Percentiles rank a stretch among this genome's conserved stretches.
These are phyloP conservation scores for Ustilago sp. DNA, from an alignment of 1,284 basidiomycete genomes.

Conservation along the genomic window DNA sequence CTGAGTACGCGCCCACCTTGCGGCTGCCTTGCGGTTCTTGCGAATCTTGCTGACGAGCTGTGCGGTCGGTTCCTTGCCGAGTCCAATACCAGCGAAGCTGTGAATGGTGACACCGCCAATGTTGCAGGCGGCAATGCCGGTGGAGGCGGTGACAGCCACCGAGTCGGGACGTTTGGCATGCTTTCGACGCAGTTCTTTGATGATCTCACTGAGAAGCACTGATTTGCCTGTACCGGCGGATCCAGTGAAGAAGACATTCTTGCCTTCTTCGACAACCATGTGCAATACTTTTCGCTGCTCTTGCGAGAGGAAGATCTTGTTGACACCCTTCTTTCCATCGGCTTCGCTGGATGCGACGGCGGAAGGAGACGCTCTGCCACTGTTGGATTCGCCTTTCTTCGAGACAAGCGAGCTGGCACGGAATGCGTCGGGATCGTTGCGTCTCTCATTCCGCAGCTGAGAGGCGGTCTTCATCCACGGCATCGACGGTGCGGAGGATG, in stretches of 20 bases:
- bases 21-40: slow-evolving; percentile 78
- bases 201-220: slow-evolving; percentile 89
- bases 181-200: slow-evolving; percentile 75
- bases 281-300: slow-evolving; percentile 66
- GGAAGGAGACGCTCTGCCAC: slow-evolving; percentile 14
- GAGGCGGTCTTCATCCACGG: slow-evolving; percentile 47
- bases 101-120: slow-evolving; percentile 93
- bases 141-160: slow-evolving; percentile 87
- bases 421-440: slow-evolving; percentile 34
- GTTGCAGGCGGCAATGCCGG: slow-evolving; percentile 90
- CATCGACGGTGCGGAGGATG: slow-evolving; percentile 30
- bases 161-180: slow-evolving; percentile 73
- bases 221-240: slow-evolving; percentile 95
- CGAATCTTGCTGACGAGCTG: slow-evolving; percentile 77
- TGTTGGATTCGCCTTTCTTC: slow-evolving; percentile 3
- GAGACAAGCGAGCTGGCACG: slow-evolving; percentile 32
- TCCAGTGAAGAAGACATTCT: slow-evolving; percentile 95
- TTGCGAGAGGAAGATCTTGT: slow-evolving; percentile 55
- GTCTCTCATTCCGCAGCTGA: slow-evolving; percentile 35
- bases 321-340: slow-evolving; percentile 34
- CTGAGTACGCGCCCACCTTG: slow-evolving; percentile 79
- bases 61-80: slow-evolving; percentile 79
- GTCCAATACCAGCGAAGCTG: slow-evolving; percentile 88
- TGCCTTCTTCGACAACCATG: slow-evolving; percentile 63
- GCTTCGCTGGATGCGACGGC: not conserved